These are phyloP conservation scores for Nicotiana knightiana DNA, from an alignment of 257 asterid genomes.

Conservation along the genomic window DNA sequence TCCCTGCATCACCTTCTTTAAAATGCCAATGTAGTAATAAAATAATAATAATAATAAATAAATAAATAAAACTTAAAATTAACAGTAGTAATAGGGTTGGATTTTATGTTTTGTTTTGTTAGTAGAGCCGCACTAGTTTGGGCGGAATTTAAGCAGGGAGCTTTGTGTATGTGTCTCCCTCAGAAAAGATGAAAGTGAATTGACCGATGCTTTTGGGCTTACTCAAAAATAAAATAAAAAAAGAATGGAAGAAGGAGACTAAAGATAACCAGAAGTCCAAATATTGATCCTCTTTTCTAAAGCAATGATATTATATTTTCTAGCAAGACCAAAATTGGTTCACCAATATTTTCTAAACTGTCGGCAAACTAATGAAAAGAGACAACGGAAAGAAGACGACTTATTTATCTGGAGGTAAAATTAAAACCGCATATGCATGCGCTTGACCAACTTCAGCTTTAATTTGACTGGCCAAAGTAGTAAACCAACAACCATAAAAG, in stretches of 20 bases:
- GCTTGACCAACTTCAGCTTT: too few relatives aligned
- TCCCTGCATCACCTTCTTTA: too few relatives aligned
- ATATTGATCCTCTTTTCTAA: background rate
- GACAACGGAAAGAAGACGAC: background rate
- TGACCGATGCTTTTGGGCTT: background rate
- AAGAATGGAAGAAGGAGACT: background rate
- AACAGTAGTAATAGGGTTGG: background rate
- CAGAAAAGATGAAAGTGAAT: too few relatives aligned
- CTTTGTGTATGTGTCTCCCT: background rate
- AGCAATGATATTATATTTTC: background rate
- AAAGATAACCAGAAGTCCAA: background rate
- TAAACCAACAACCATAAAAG: background rate
- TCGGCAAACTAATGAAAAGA: background rate
- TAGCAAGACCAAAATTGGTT: background rate
- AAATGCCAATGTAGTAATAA: too few relatives aligned
- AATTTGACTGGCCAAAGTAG: too few relatives aligned
- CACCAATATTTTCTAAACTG: background rate
- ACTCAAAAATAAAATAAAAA: background rate
- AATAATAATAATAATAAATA: too few relatives aligned
- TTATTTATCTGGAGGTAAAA: background rate
- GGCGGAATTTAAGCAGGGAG: constrained; percentile 11
- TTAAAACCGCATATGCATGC: too few relatives aligned
- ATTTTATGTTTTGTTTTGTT: background rate
- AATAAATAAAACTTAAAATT: too few relatives aligned
- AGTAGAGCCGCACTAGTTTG: background rate